Base-by-base conservation (phyloP, 2,329 filamentous ascomycete species). In the Calonectria naviculata region DNA sequence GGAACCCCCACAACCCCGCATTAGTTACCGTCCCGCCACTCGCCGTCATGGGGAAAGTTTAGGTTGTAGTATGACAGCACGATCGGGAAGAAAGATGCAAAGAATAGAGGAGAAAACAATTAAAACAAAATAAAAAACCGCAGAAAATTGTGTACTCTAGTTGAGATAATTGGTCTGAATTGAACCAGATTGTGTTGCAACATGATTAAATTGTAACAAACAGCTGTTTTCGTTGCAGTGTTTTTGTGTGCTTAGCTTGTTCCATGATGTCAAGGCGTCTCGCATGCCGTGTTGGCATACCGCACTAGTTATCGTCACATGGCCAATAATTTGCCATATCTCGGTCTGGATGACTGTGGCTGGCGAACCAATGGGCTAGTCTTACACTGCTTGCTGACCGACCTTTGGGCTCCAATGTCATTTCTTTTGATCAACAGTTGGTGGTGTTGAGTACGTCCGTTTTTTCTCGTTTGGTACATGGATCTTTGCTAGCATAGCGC, bases 361-460 rank as follows among this genome's bases (percentile, higher is more conserved):
- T 36, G 52, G 19, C 36, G 58, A 46, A n/a, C 58, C 58, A 61
- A 61, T 61, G 36, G n/a, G n/a, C n/a, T n/a, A n/a, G n/a, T n/a
- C n/a, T n/a, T n/a, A n/a, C n/a, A n/a, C n/a, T n/a, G n/a, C n/a
- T n/a, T n/a, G n/a, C 58, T 46, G 36, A 17, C 19, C 58, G 28
- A n/a, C 10, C 38, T 29, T 62, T 46, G n/a, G 34, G 54, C 46
- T 26, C 6, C 9, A 7, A 44, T 44, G 41, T n/a, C 41, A n/a
- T 19, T 44, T 17, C 41, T 21, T 8, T 44, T 21, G 41, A 44
- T 44, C 41, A 44, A 10, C 41, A n/a, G 17, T 44, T 44, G 19
- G 38, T 10, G 1, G 41, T 24, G n/a, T 19, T 44, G 41, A 44
- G 21, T 21, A 19, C 9, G n/a, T 44, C 19, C 13, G 41, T n/a